Base-by-base conservation (phyloP, 2,329 filamentous ascomycete genomes). In the Chaetomium olivaceum region DNA sequence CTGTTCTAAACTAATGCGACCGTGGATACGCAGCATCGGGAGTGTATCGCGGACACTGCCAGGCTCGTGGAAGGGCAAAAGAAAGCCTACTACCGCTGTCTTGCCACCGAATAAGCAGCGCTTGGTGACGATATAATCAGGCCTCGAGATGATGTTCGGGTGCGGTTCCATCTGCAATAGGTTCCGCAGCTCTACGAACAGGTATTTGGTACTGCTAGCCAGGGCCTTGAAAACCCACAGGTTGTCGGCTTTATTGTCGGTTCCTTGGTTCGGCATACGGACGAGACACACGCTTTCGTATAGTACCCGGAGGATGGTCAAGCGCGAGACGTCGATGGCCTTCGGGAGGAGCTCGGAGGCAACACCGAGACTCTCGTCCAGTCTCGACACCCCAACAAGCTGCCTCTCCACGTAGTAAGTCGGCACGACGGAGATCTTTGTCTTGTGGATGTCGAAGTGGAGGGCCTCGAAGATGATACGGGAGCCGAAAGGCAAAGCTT, bases 221-320 rank as follows among this genome's bases (percentile, higher is more conserved):
- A 87, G 73, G 3, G 84, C 83, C 72, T 89, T 89, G 74, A 89
- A 81, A 63, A 87, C 82, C 77, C 81, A 83, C 2, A 78, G 73
- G 57, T 76, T 72, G 58, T 75, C 71, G 7, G 74, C 77, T 23
- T 75, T 56, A 9, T 61, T 19, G 3, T 58, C 23, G 33, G 12
- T 23, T 19, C 7, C 23, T 1, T 48, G 36, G 4, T 27, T 39
- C 27, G 48, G 69, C 50, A 83, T 77, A 36, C 76, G 75, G 54
- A 87, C 84, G 16, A 87, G 76, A 63, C 83, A 86, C 54, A 88
- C 82, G 67, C 85, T 87, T 71, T 88, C 86, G 68, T 87, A 83
- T 21, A 87, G 75, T 73, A 88, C 83, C 23, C 78, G 77, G 66
- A 84, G 71, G 56, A 87, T 80, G 48, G 79, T 76, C n/a, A 88